A percentile compares a stretch with the other conserved stretches of the same genome.
These are phyloP conservation scores for Suillus variegatus DNA, from an alignment of 768 basidiomycete genomes.

Conservation along the genomic window DNA sequence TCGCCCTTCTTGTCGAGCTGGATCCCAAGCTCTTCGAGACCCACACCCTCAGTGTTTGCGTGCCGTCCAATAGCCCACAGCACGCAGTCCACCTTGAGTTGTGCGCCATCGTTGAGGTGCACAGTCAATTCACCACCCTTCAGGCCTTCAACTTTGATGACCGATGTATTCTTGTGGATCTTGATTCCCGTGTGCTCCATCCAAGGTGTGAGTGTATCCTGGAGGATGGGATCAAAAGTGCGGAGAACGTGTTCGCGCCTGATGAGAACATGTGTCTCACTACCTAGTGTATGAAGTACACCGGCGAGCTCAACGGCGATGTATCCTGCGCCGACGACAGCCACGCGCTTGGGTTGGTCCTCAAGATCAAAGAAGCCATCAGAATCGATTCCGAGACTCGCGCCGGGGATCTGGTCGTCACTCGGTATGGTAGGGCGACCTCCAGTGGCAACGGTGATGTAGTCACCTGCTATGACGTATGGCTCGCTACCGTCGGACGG, in stretches of 20 bases:
- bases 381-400: slow-evolving; percentile 85
- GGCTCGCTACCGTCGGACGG: slow-evolving; percentile 59
- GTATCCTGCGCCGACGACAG: slow-evolving; percentile 95
- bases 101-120: slow-evolving; percentile 71
- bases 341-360: slow-evolving; percentile 90
- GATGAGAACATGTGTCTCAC: slow-evolving; percentile 91
- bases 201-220: slow-evolving; percentile 84
- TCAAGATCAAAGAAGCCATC: slow-evolving; percentile 96
- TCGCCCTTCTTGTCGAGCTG: slow-evolving; percentile 79
- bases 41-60: slow-evolving; percentile 76
- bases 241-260: slow-evolving; percentile 88
- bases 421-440: slow-evolving; percentile 80
- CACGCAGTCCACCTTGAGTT: slow-evolving; percentile 81
- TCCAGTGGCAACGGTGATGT: slow-evolving; percentile 84
- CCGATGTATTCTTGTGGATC: slow-evolving; percentile 76
- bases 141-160: slow-evolving; percentile 74
- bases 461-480: slow-evolving; percentile 74
- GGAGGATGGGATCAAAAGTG: slow-evolving; percentile 87
- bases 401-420: slow-evolving; percentile 84
- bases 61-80: slow-evolving; percentile 96
- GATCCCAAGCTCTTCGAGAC: slow-evolving; percentile 76
- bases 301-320: slow-evolving; percentile 98
- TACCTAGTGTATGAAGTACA: slow-evolving; percentile 86
- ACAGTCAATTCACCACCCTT: slow-evolving; percentile 75
- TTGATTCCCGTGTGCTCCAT: slow-evolving; percentile 95